Evolutionary conservation across 768 basidiomycete species (phyloP).

Genomic region (Gymnopilus junonius): DNA sequence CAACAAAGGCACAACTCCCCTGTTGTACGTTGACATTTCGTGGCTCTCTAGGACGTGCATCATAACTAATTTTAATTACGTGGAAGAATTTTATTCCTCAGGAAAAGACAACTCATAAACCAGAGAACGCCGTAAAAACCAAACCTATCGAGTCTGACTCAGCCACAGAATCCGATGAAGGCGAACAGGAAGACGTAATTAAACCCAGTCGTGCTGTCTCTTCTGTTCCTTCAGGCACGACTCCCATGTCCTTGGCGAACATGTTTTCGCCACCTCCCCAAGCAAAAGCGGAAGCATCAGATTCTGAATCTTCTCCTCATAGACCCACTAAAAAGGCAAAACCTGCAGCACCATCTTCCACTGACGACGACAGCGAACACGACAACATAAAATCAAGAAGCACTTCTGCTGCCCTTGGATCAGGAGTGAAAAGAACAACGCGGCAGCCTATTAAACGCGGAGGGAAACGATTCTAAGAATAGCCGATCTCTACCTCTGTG

Average conservation of each 20-base stretch:
- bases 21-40: slow-evolving; percentile 18
- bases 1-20: slow-evolving; percentile 6
- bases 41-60: neutral
- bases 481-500: neutral
- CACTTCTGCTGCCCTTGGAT: slow-evolving; percentile 31
- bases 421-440: slow-evolving; percentile 46
- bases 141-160: slow-evolving; percentile 40
- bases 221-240: slow-evolving; percentile 11
- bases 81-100: slow-evolving; percentile 8
- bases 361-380: slow-evolving; percentile 64
- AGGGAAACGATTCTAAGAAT: slow-evolving; percentile 68
- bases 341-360: slow-evolving; percentile 37
- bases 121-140: neutral
- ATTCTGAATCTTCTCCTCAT: slow-evolving; percentile 58
- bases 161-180: slow-evolving; percentile 50
- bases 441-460: slow-evolving; percentile 80
- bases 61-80: slow-evolving; percentile 1
- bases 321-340: slow-evolving; percentile 55
- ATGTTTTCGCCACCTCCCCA: slow-evolving; percentile 9
- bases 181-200: slow-evolving; percentile 18
- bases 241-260: slow-evolving; percentile 1
- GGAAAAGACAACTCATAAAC: slow-evolving; percentile 9
- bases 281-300: slow-evolving; percentile 34
- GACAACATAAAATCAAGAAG: slow-evolving; percentile 50
- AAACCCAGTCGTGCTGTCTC: neutral